Percentiles rank a stretch among this genome's conserved stretches.
Conservation (phyloP, 176 grass and related monocot species). For the Oryza rufipogon region DNA sequence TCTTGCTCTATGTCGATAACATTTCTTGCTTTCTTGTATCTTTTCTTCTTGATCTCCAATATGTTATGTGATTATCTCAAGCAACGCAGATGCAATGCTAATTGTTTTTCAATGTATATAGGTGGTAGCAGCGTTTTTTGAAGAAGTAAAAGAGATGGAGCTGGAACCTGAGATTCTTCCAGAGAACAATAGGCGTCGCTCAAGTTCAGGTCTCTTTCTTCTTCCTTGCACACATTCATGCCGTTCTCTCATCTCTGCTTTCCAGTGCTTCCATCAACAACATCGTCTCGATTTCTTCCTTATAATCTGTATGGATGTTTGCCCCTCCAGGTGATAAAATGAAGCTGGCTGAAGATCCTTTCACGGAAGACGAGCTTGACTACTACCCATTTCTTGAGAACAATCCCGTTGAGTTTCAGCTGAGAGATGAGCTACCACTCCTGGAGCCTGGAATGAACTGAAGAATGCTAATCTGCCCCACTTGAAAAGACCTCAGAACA, state of each 20-base stretch:
- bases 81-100: slow-evolving; percentile 7
- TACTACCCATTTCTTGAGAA: slow-evolving; percentile 40
- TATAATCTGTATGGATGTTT: background rate
- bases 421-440: slow-evolving; percentile 38
- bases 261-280: background rate
- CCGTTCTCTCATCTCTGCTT: background rate
- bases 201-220: slow-evolving; percentile 46
- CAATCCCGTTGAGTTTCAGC: slow-evolving; percentile 43
- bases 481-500: background rate
- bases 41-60: background rate
- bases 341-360: slow-evolving; percentile 22
- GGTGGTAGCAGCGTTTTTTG: slow-evolving; percentile 37
- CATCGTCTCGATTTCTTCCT: background rate
- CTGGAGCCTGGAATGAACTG: slow-evolving; percentile 28
- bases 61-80: background rate
- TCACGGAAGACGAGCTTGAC: slow-evolving; percentile 34
- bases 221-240: background rate
- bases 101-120: slow-evolving; percentile 30
- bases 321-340: slow-evolving; percentile 40
- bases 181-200: background rate
- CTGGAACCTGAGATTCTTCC: slow-evolving; percentile 57
- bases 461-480: background rate
- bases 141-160: slow-evolving; percentile 45
- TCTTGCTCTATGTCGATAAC: background rate
- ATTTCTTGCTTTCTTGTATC: background rate